These are phyloP conservation scores for Backusella morwellensis DNA, from an alignment of 192 early-diverging fungal species.

Conservation along the genomic window DNA sequence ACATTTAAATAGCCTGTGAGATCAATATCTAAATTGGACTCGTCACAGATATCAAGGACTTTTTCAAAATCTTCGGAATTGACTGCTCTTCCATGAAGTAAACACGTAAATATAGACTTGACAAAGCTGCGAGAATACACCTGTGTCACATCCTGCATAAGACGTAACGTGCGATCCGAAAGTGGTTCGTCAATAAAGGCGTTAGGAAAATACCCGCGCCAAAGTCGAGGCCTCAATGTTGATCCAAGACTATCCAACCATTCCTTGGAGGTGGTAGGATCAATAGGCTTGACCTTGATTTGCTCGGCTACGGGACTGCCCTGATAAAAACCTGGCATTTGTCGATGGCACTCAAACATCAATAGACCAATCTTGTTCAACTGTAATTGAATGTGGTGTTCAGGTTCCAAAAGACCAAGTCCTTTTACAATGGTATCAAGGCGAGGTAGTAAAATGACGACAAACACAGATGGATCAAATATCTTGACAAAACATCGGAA, in stretches of 20 bases:
- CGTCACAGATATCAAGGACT: slow-evolving; percentile 44
- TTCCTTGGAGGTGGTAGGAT: slow-evolving; percentile 1
- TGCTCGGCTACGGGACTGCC: not conserved
- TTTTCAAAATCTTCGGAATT: slow-evolving; percentile 46
- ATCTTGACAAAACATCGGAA: slow-evolving; percentile 59
- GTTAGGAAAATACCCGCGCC: slow-evolving; percentile 14
- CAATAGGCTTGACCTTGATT: slow-evolving; percentile 13
- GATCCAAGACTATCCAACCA: slow-evolving; percentile 29
- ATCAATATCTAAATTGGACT: slow-evolving; percentile 52
- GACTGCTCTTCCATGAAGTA: slow-evolving; percentile 48
- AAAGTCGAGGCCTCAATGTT: slow-evolving; percentile 25
- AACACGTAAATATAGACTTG: slow-evolving; percentile 49
- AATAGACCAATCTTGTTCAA: slow-evolving; percentile 32
- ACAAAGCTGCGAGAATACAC: slow-evolving; percentile 54
- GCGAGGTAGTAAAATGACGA: slow-evolving; percentile 47
- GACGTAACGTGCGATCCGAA: slow-evolving; percentile 27
- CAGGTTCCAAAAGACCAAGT: slow-evolving; percentile 6
- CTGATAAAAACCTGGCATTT: slow-evolving; percentile 19
- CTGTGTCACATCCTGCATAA: slow-evolving; percentile 41
- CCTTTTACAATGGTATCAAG: slow-evolving; percentile 35
- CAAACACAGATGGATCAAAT: slow-evolving; percentile 41
- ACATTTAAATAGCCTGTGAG: slow-evolving; percentile 57
- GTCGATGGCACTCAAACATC: slow-evolving; percentile 54
- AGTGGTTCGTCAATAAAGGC: not conserved
- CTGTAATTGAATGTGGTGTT: not conserved